phyloP scores from a whole-genome alignment of 1,139 yeast species.

The Ogataea hybrid region DNA sequence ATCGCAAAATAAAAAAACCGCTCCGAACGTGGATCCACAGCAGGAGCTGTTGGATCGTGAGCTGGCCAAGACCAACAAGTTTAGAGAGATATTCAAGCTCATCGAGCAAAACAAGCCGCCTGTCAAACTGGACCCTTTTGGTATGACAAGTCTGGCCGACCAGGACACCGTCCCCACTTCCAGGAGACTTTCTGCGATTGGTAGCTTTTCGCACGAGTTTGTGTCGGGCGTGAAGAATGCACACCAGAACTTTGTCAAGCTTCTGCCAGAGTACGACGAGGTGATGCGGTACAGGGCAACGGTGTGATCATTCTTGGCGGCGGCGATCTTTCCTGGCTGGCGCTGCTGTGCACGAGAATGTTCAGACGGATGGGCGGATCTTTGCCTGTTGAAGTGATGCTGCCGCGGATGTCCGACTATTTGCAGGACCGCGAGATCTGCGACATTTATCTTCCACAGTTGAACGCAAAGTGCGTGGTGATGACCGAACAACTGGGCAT shows the following conservation, averaged over 20 bases:
- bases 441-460: slow-evolving; percentile 46
- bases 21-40: slow-evolving; percentile 4
- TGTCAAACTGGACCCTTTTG: slow-evolving; percentile 15
- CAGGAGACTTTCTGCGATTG: slow-evolving; percentile 12
- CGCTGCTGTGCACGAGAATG: slow-evolving; percentile 50
- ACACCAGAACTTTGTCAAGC: too few relatives aligned
- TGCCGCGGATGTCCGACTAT: slow-evolving; percentile 51
- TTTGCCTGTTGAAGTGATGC: slow-evolving; percentile 59
- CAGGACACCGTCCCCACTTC: slow-evolving; percentile 9
- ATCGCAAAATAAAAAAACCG: neutral
- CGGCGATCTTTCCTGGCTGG: slow-evolving; percentile 56
- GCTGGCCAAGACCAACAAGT: slow-evolving; percentile 18
- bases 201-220: slow-evolving; percentile 37
- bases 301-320: too few relatives aligned
- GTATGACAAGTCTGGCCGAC: slow-evolving; percentile 10
- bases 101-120: slow-evolving; percentile 20
- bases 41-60: slow-evolving; percentile 12
- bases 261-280: too few relatives aligned
- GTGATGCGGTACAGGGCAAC: too few relatives aligned
- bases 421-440: slow-evolving; percentile 42
- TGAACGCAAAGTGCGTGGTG: slow-evolving; percentile 48
- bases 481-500: slow-evolving; percentile 32
- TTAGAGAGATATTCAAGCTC: slow-evolving; percentile 18
- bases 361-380: slow-evolving; percentile 53
- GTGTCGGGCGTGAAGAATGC: slow-evolving; percentile 60